These are phyloP conservation scores for Serendipita sp. DNA, from an alignment of 768 basidiomycete genomes.

Conservation along the genomic window DNA sequence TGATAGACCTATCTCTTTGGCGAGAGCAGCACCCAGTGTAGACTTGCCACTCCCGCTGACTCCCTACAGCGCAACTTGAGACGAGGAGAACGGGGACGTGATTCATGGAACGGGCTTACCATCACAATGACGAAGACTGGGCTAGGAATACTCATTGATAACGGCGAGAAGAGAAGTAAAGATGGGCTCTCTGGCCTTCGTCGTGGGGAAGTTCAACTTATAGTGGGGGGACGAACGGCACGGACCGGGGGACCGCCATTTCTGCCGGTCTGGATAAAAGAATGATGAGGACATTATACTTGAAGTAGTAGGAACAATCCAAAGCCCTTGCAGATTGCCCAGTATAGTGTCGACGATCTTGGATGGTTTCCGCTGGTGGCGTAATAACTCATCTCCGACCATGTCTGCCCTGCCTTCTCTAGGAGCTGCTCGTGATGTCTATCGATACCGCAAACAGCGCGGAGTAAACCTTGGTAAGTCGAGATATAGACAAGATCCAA, in stretches of 20 bases:
- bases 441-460: constrained; percentile 53
- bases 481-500: too few relatives aligned
- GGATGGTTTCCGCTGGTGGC: not conserved
- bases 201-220: too few relatives aligned
- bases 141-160: not conserved
- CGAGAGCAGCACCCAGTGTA: constrained; percentile 50
- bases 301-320: too few relatives aligned
- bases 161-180: not conserved
- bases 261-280: too few relatives aligned
- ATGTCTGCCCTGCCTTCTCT: not conserved
- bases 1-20: constrained; percentile 42
- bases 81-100: not conserved
- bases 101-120: constrained; percentile 12
- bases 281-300: too few relatives aligned
- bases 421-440: constrained; percentile 18
- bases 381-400: not conserved
- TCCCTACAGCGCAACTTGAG: constrained; percentile 28
- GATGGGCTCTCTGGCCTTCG: too few relatives aligned
- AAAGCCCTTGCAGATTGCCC: too few relatives aligned
- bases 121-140: constrained; percentile 26
- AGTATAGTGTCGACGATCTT: too few relatives aligned
- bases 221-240: too few relatives aligned
- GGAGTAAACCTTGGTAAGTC: constrained; percentile 67
- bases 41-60: constrained; percentile 61
- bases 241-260: too few relatives aligned